Conservation (phyloP, 768 basidiomycete genomes). For the Lentinula sp. region DNA sequence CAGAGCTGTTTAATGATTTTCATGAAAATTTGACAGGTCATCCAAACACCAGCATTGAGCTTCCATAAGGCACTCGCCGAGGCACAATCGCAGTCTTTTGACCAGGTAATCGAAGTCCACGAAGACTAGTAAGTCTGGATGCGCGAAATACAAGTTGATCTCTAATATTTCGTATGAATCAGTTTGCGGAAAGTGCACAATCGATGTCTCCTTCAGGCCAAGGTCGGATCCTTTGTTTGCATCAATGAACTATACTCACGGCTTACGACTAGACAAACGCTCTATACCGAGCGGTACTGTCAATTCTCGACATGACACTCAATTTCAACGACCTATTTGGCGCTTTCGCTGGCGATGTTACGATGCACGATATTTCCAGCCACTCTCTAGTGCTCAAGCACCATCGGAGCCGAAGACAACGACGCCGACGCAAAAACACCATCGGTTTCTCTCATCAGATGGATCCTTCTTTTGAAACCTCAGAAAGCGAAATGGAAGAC, state of each 20-base stretch:
- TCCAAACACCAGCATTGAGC: conserved; percentile 52
- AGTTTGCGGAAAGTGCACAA: conserved; percentile 58
- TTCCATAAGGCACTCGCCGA: conserved; percentile 52
- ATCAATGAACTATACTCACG: background rate
- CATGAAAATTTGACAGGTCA: conserved; percentile 39
- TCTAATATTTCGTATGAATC: background rate
- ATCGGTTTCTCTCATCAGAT: conserved; percentile 51
- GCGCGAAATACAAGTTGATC: background rate
- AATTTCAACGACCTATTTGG: conserved; percentile 63
- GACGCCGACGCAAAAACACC: conserved; percentile 47
- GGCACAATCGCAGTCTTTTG: conserved; percentile 49
- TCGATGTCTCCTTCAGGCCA: conserved; percentile 57
- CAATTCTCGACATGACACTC: conserved; percentile 68
- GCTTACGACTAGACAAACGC: conserved; percentile 43
- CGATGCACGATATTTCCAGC: conserved; percentile 48
- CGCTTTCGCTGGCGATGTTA: conserved; percentile 52
- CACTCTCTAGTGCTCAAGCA: conserved; percentile 46
- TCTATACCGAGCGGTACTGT: conserved; percentile 58
- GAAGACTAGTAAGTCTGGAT: conserved; percentile 53
- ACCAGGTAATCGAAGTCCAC: conserved; percentile 70
- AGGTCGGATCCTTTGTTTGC: conserved; percentile 17
- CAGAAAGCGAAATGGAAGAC: conserved; percentile 26
- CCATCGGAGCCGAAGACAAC: conserved; percentile 58
- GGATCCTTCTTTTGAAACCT: conserved; percentile 12
- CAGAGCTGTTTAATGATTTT: background rate